Evolutionary conservation across 2,329 filamentous ascomycete genomes (phyloP), one percentile per base, ranked within the genome.

Genomic region (Stromatinia cepivora): DNA sequence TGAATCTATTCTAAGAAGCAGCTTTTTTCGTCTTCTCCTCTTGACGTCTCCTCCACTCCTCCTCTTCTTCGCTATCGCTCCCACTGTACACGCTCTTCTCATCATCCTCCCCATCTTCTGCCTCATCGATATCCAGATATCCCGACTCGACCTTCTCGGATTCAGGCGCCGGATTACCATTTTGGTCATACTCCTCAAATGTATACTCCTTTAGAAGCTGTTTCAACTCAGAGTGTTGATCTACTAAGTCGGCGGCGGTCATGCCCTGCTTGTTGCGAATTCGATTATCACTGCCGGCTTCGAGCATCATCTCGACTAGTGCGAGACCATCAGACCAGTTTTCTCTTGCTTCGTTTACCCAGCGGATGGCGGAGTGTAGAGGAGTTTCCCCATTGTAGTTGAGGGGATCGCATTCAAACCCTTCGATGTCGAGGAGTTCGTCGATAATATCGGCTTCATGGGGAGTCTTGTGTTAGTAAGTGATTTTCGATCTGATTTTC

Each of bases 371-470:
- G 77, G 87, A 87, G 84, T 96, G 92, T 70, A 96, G 85, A 45
- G 92, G 92, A 3, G 92, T 94, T 80, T 95, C 92, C 72, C 87
- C 85, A 70, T 94, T 91, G 76, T 85, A 79, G 75, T 86, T 87
- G 76, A 89, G 76, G 67, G 91, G 90, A 82, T 96, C 92, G 82
- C 93, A 94, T 81, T 95, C 92, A 79, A 96, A 90, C 74, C 90
- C 88, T 74, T 91, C 88, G 80, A 94, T 91, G 83, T 95, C 92
- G 73, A 95, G 89, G 69, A 96, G 88, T 76, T 88, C 81, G 81
- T 96, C 92, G 77, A 96, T 90, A 71, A 93, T 84, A 76, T 95
- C 91, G 82, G 93, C 90, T 59, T 9, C 6, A 20, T 92, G 58
- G n/a, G 50, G 31, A 7, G 11, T 10, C 15, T 17, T 36, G 0